Percentiles rank a stretch among this genome's conserved stretches.
phyloP scores from a whole-genome alignment of 139 green algal species.

The Chlorella vulgaris region DNA sequence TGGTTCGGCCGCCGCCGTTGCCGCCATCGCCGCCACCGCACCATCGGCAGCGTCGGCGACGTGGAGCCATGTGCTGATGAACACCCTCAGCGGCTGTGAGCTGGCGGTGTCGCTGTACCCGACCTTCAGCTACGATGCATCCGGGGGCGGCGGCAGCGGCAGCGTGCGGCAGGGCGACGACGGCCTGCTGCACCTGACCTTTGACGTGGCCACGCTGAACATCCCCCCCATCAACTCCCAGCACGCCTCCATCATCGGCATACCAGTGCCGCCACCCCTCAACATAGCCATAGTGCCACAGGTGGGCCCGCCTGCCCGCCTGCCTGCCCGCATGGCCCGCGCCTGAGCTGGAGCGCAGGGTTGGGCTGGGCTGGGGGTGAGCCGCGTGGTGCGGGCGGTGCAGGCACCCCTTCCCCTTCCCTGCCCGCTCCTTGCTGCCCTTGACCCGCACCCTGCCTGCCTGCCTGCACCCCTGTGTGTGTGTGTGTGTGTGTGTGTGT shows the following conservation, averaged over 20 bases:
- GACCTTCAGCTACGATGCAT: constrained; percentile 77
- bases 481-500: neutral
- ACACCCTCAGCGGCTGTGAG: constrained; percentile 50
- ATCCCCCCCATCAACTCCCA: constrained; percentile 74
- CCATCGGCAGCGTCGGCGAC: neutral
- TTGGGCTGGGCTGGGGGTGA: too few relatives aligned
- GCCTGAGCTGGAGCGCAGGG: constrained; percentile 34
- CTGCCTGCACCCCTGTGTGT: too few relatives aligned
- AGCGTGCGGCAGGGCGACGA: constrained; percentile 16
- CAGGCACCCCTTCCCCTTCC: too few relatives aligned
- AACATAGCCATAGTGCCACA: constrained; percentile 73
- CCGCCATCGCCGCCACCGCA: neutral
- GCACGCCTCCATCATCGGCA: constrained; percentile 67
- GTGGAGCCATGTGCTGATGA: constrained; percentile 32
- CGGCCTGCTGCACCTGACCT: constrained; percentile 29
- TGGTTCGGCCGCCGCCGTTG: neutral
- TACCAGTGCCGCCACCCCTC: constrained; percentile 80
- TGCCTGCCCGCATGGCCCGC: constrained; percentile 22
- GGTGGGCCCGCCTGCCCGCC: too few relatives aligned
- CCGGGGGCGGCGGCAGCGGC: constrained; percentile 67
- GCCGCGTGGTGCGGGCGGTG: too few relatives aligned
- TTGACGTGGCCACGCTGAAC: constrained; percentile 50
- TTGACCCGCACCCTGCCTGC: too few relatives aligned
- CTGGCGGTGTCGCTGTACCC: constrained; percentile 63
- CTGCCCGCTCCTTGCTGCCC: too few relatives aligned